Percentiles rank a stretch among this genome's conserved stretches.
These are phyloP conservation scores for Globisporangium heterothallicum DNA, from an alignment of 352 stramenopile species.

Conservation along the genomic window DNA sequence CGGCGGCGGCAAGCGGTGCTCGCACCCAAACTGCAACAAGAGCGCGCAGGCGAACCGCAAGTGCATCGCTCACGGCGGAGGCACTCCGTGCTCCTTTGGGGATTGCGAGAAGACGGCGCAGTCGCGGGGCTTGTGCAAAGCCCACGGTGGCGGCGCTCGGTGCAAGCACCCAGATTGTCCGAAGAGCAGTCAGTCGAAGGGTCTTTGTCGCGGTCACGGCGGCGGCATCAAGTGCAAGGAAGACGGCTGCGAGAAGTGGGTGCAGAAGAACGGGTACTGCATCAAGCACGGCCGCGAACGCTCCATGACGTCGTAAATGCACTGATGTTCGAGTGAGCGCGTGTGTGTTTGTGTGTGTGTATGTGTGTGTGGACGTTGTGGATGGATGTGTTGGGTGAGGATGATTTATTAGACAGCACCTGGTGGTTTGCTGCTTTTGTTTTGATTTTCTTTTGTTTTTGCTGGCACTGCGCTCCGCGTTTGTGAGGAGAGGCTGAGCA, in stretches of 20 bases:
- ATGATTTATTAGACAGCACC: conserved; percentile 21
- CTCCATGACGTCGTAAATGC: conserved; percentile 58
- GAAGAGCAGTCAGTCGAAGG: conserved; percentile 82
- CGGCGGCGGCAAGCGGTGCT: conserved; percentile 74
- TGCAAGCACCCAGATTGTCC: conserved; percentile 84
- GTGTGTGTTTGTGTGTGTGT: no score
- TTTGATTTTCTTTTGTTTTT: no score
- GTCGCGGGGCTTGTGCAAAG: conserved; percentile 79
- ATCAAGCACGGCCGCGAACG: conserved; percentile 84
- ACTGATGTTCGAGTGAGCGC: no score
- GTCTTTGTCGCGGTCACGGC: conserved; percentile 75
- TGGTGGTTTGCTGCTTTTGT: no score
- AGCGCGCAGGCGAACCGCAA: conserved; percentile 86
- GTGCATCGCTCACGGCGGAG: conserved; percentile 81
- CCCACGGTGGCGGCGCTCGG: conserved; percentile 71
- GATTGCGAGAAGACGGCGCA: conserved; percentile 86
- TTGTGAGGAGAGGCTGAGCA: background rate
- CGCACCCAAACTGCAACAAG: conserved; percentile 81
- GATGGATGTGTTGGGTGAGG: conserved; percentile 7
- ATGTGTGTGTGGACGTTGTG: conserved; percentile 1
- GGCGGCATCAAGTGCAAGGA: conserved; percentile 85
- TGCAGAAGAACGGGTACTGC: conserved; percentile 88
- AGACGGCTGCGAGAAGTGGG: conserved; percentile 84
- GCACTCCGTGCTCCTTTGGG: conserved; percentile 79
- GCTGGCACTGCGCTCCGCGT: background rate